Base-by-base conservation (phyloP, 768 basidiomycete species). In the Pleurotus tuber-regium region DNA sequence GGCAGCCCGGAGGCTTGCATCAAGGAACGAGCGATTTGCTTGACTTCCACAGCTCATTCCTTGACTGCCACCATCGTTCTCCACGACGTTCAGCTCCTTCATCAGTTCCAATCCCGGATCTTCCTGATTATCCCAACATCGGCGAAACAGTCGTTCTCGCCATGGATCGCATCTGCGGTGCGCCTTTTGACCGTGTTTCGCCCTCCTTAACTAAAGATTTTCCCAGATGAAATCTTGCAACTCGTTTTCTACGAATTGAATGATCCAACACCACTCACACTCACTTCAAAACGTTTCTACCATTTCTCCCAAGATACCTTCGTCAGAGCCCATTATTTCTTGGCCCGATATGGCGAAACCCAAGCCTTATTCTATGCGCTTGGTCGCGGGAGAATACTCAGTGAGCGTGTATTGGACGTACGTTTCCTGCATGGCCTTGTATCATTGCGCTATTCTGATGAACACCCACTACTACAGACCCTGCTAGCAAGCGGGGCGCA, bases 361-460 rank as follows among this genome's bases (percentile, higher is more conserved):
- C 79, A 89, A 60, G 87, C 87, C 44, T 68, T 89, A 60, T 91
- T 80, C 63, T 79, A 81, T 71, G 88, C 88, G n/a, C 68, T 91
- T 54, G 83, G 85, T 16, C 75, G 86, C 53, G 87, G 87, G 16
- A 84, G 76, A 64, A 69, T 88, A 31, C 62, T 89, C 42, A 82
- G 71, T 35, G 78, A 82, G 54, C 72, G 75, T 41, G 84, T 88
- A 54, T 79, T 89, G 62, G 82, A 89, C 72, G 86, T 88, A 63
- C 61, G 84, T 72, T 59, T 70, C 63, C 54, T 38, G 41, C 51
- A 43, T 53, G 53, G 47, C 59, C 56, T 39, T 51, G 51, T 51
- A 54, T 23, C 38, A 30, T 52, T 60, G 59, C 61, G 63, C 54
- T 60, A 63, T 53, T n/a, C 50, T 57, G 48, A 51, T 51, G 55